These are phyloP conservation scores for Saraca asoca DNA, from an alignment of 331 rosid genomes.

Conservation along the genomic window DNA sequence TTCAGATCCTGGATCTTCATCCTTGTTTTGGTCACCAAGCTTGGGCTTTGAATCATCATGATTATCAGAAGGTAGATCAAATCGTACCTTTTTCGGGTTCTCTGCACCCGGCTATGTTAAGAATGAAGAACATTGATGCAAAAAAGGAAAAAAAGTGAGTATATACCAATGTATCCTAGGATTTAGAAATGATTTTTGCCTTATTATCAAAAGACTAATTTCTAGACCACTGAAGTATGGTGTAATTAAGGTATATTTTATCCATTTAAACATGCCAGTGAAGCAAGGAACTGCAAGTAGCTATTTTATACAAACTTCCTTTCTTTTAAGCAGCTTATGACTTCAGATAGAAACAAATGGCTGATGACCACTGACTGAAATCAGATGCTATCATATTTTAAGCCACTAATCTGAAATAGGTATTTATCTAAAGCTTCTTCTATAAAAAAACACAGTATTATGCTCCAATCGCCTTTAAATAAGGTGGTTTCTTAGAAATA, in stretches of 20 bases:
- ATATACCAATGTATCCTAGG: neutral
- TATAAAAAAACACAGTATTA: too few relatives aligned
- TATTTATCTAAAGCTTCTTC: too few relatives aligned
- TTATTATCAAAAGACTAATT: neutral
- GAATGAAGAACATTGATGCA: neutral
- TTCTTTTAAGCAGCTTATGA: too few relatives aligned
- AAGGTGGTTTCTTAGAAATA: too few relatives aligned
- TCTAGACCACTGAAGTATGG: neutral
- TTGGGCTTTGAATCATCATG: slow-evolving; percentile 30
- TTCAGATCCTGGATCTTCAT: slow-evolving; percentile 21
- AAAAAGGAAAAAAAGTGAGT: neutral
- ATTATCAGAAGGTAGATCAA: slow-evolving; percentile 30
- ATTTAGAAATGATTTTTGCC: neutral
- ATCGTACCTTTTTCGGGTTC: slow-evolving; percentile 38
- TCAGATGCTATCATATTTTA: neutral
- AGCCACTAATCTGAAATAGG: too few relatives aligned
- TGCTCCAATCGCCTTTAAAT: too few relatives aligned
- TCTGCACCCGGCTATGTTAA: slow-evolving; percentile 37
- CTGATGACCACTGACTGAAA: too few relatives aligned
- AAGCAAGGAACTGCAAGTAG: neutral
- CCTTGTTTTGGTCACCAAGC: slow-evolving; percentile 24
- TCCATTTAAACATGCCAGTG: neutral
- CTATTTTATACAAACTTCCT: too few relatives aligned
- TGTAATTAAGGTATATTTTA: neutral
- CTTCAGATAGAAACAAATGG: too few relatives aligned